Evolutionary conservation across 2,329 filamentous ascomycete species (phyloP).

Genomic region (Colletotrichum lini): DNA sequence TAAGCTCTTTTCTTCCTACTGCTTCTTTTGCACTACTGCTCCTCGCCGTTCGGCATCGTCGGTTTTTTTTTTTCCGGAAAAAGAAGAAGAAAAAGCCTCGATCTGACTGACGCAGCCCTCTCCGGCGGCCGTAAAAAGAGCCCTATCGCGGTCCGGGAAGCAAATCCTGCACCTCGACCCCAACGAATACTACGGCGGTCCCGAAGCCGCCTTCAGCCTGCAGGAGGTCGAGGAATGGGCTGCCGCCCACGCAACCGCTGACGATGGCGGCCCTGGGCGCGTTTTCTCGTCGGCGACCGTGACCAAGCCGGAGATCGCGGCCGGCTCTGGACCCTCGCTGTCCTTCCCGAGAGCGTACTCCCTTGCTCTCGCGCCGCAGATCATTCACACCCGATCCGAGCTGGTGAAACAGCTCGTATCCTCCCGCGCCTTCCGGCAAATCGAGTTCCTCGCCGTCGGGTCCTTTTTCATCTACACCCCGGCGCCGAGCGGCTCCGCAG

Average conservation of each 20-base stretch:
- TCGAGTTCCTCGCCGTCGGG: slow-evolving; percentile 94
- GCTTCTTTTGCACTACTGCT: slow-evolving; percentile 42
- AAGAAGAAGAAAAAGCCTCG: slow-evolving; percentile 51
- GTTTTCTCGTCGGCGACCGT: slow-evolving; percentile 56
- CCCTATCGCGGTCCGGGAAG: slow-evolving; percentile 91
- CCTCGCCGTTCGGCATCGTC: slow-evolving; percentile 32
- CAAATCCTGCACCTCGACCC: slow-evolving; percentile 91
- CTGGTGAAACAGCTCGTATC: slow-evolving; percentile 88
- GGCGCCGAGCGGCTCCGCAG: slow-evolving; percentile 43
- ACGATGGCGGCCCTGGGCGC: slow-evolving; percentile 44
- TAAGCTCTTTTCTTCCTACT: slow-evolving; percentile 62
- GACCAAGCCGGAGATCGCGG: slow-evolving; percentile 53
- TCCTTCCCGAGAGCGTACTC: slow-evolving; percentile 82
- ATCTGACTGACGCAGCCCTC: slow-evolving; percentile 80
- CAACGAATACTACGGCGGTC: slow-evolving; percentile 89
- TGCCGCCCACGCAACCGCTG: slow-evolving; percentile 52
- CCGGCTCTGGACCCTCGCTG: slow-evolving; percentile 54
- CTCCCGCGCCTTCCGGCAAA: slow-evolving; percentile 87
- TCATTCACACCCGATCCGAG: slow-evolving; percentile 87
- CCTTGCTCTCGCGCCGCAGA: slow-evolving; percentile 85
- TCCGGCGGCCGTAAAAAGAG: slow-evolving; percentile 70
- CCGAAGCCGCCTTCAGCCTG: slow-evolving; percentile 88
- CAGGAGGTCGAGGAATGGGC: slow-evolving; percentile 86
- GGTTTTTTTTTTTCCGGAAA: slow-evolving; percentile 10
- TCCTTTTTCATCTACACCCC: slow-evolving; percentile 86